phyloP scores from a whole-genome alignment of 306 rosid genomes.

The Fragaria nilgerrensis region DNA sequence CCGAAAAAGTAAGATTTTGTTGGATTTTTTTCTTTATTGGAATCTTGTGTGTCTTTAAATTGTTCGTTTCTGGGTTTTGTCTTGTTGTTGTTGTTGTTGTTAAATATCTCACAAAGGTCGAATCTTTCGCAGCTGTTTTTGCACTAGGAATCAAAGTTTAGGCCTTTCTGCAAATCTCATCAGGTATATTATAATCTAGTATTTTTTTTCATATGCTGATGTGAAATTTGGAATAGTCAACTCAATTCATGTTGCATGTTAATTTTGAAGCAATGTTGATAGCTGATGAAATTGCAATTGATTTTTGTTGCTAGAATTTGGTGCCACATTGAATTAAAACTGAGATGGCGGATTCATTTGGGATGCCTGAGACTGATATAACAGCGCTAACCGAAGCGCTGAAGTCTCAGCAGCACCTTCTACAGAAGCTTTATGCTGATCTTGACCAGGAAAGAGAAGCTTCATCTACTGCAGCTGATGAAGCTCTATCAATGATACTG shows the following conservation, averaged over 20 bases:
- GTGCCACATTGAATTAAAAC: neutral
- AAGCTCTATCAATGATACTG: slow-evolving; percentile 87
- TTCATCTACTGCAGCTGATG: slow-evolving; percentile 78
- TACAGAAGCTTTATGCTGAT: slow-evolving; percentile 68
- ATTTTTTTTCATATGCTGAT: neutral
- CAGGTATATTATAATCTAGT: neutral
- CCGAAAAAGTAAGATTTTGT: neutral
- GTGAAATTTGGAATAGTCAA: neutral
- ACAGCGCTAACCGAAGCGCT: slow-evolving; percentile 65
- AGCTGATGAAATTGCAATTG: neutral
- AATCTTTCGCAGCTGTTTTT: neutral
- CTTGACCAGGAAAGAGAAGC: slow-evolving; percentile 94
- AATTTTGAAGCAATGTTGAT: neutral
- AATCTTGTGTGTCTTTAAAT: neutral
- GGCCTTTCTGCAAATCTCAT: neutral
- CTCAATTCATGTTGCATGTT: neutral
- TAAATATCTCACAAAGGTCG: neutral
- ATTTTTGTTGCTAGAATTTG: slow-evolving; percentile 27
- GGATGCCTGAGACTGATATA: slow-evolving; percentile 55
- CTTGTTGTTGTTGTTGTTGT: neutral
- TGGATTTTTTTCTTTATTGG: neutral
- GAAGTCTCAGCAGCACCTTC: slow-evolving; percentile 69
- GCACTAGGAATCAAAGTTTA: slow-evolving; percentile 7
- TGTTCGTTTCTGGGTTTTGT: slow-evolving; percentile 3
- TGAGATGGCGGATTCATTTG: slow-evolving; percentile 44